Evolutionary conservation across 2,329 filamentous ascomycete genomes (phyloP), one percentile per base, ranked within the genome.

Genomic region (Fusarium chaquense): DNA sequence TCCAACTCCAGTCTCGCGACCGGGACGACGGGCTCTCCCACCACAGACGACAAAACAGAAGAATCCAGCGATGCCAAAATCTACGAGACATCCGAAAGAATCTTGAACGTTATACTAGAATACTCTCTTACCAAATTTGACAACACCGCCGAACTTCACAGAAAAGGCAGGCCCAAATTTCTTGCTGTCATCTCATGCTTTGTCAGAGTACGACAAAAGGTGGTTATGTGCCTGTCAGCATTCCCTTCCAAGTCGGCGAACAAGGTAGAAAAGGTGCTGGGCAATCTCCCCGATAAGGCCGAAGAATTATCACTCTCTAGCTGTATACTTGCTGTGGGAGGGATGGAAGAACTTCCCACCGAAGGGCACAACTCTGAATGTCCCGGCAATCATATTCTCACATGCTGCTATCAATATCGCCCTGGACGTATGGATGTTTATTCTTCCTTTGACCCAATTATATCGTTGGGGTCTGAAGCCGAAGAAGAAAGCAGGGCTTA

Each of bases 371-470:
- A 6, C 12, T 3, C 1, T 62, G 2, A 22, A 49, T 3, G 15
- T 26, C 0, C 20, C 12, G 0, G 35, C 60, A 3, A 32, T 63
- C 2, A 38, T 47, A 2, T 6, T 63, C 0, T 18, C 44, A 0
- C 60, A 63, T 1, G 60, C 60, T 2, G 36, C 35, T 1, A 24
- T 63, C 0, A 56, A 63, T 0, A 32, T 63, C 3, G 43, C 15
- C 3, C 26, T 63, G 16, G 58, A 63, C 33, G 13, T 63, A 0
- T 63, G 60, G 60, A 63, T 63, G 58, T 63, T 57, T 18, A 8
- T 26, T 5, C 18, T 63, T 4, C 60, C 60, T 3, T 6, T 63
- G 0, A 63, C 60, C 0, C 60, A 63, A 1, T 7, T 63, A 2
- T 49, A 57, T 13, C 36, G 41, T 0, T 15, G 63, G 10, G 60